phyloP scores from a whole-genome alignment of 164 flowering plant species.

The Aristolochia fimbriata region DNA sequence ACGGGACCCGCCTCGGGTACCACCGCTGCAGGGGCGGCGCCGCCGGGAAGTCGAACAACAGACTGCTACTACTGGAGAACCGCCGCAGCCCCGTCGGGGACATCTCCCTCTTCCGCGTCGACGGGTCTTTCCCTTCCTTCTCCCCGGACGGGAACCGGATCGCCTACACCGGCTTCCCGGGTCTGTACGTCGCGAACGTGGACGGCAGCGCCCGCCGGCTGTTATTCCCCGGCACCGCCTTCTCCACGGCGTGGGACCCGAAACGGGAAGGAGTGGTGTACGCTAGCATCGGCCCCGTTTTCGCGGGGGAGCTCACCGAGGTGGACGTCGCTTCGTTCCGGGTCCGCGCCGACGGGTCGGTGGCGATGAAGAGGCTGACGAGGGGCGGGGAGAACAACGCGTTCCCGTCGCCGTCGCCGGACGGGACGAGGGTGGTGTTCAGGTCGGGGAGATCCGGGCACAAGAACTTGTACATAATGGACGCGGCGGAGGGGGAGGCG shows the following conservation, averaged over 20 bases:
- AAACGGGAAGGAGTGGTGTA: slow-evolving; percentile 60
- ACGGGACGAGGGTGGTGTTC: slow-evolving; percentile 76
- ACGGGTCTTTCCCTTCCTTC: slow-evolving; percentile 80
- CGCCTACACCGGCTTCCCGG: slow-evolving; percentile 58
- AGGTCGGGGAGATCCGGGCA: slow-evolving; percentile 76
- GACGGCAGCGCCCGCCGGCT: slow-evolving; percentile 58
- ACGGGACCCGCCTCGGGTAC: slow-evolving; percentile 54
- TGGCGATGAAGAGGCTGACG: slow-evolving; percentile 34
- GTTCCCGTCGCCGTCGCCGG: slow-evolving; percentile 81
- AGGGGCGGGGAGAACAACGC: slow-evolving; percentile 72
- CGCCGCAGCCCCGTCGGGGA: slow-evolving; percentile 29
- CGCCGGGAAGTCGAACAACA: slow-evolving; percentile 28
- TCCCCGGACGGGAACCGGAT: slow-evolving; percentile 68
- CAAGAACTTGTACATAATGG: slow-evolving; percentile 85
- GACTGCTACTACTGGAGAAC: slow-evolving; percentile 40
- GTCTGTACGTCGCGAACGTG: slow-evolving; percentile 52
- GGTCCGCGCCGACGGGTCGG: slow-evolving; percentile 23
- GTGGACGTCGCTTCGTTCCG: slow-evolving; percentile 61
- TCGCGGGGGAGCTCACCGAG: slow-evolving; percentile 44
- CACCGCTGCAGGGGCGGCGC: slow-evolving; percentile 53
- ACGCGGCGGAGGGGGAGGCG: slow-evolving; percentile 59
- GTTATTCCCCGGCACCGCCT: slow-evolving; percentile 32
- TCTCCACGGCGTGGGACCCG: slow-evolving; percentile 76
- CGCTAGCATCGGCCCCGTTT: slow-evolving; percentile 60
- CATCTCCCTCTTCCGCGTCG: slow-evolving; percentile 55